These are phyloP conservation scores for Penicilliopsis zonata DNA, from an alignment of 495 filamentous ascomycete genomes.

Conservation along the genomic window DNA sequence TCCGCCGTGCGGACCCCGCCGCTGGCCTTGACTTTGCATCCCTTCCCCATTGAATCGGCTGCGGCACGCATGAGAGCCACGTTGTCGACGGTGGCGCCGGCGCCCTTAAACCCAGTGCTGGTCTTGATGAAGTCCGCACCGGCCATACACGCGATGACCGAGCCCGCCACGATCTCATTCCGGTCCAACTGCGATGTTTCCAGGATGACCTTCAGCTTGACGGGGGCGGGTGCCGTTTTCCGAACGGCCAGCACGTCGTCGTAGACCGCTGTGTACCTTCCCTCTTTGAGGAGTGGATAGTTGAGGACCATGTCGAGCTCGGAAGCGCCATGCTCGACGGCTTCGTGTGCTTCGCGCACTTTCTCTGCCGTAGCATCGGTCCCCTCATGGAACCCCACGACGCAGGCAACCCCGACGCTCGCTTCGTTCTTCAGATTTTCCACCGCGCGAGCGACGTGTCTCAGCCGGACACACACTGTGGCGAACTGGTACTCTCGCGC, in stretches of 20 bases:
- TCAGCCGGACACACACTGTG: constrained; percentile 46
- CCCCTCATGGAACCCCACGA: constrained; percentile 58
- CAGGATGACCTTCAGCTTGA: constrained; percentile 51
- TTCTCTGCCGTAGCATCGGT: constrained; percentile 42
- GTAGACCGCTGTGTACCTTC: constrained; percentile 40
- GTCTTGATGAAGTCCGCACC: constrained; percentile 59
- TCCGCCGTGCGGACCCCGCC: constrained; percentile 45
- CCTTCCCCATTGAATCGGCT: constrained; percentile 20
- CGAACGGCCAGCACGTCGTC: constrained; percentile 44
- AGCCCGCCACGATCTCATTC: constrained; percentile 46
- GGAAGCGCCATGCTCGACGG: constrained; percentile 42
- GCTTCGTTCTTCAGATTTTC: constrained; percentile 34
- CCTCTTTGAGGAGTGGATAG: constrained; percentile 37
- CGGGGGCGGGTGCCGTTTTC: constrained; percentile 33
- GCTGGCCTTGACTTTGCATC: constrained; percentile 53
- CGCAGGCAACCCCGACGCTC: constrained; percentile 43
- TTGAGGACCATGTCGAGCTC: constrained; percentile 64
- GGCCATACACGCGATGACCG: constrained; percentile 44
- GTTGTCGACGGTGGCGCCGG: constrained; percentile 41
- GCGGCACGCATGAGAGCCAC: constrained; percentile 46
- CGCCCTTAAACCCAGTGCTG: constrained; percentile 54
- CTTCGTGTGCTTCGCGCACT: constrained; percentile 40
- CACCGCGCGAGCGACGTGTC: constrained; percentile 40
- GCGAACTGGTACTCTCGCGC: constrained; percentile 47
- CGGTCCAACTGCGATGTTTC: constrained; percentile 47